These are phyloP conservation scores for Theobroma grandiflorum DNA, from an alignment of 441 rosid species.

Conservation along the genomic window DNA sequence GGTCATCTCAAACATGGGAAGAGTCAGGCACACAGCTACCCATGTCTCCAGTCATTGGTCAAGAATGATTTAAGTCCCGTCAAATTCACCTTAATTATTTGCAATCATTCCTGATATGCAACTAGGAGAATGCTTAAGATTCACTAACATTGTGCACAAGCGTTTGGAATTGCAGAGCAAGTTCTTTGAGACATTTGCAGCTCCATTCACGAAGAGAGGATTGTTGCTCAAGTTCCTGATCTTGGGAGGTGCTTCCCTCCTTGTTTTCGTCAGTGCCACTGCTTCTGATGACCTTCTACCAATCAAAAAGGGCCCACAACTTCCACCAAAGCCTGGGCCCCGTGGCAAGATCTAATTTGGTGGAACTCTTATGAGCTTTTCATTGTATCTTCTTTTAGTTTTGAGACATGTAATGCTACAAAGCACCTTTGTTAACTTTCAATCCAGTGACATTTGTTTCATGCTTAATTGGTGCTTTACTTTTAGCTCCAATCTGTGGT, in stretches of 20 bases:
- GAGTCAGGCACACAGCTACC: not conserved
- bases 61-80: not conserved
- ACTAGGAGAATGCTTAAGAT: not conserved
- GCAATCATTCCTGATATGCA: not conserved
- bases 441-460: conserved; percentile 25
- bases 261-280: conserved; percentile 75
- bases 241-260: conserved; percentile 83
- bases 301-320: conserved; percentile 92
- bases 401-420: conserved; percentile 26
- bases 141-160: not conserved
- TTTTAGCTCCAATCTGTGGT: not conserved
- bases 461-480: conserved; percentile 9
- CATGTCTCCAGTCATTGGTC: not conserved
- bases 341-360: conserved; percentile 80
- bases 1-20: not conserved
- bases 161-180: conserved; percentile 73
- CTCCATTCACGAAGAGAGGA: conserved; percentile 97
- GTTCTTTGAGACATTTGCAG: conserved; percentile 95
- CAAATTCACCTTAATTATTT: not conserved
- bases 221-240: conserved; percentile 91
- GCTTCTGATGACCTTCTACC: conserved; percentile 83
- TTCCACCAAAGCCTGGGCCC: conserved; percentile 86
- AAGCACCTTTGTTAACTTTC: conserved; percentile 16
- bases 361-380: conserved; percentile 2
- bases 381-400: conserved; percentile 33